Base-by-base conservation (phyloP, 1,284 basidiomycete genomes). In the Cutaneotrichosporon arboriforme region DNA sequence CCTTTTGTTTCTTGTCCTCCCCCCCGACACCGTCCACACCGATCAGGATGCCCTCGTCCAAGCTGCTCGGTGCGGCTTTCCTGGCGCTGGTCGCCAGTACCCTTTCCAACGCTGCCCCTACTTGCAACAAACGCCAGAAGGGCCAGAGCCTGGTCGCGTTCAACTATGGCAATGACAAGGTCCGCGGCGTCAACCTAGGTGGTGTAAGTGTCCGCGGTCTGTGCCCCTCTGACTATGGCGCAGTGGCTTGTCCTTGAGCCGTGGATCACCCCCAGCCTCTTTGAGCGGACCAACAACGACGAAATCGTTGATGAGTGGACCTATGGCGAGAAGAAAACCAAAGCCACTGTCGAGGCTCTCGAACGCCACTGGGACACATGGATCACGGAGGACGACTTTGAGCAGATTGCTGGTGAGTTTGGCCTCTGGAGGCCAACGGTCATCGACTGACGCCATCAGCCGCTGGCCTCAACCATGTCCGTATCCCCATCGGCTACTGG, bases 251-350 rank as follows among this genome's bases (percentile, higher is more conserved):
- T 73, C 8, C 57, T 67, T 13, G 74, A 76, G 57, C 69, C 73
- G 1, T 76, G 66, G 60, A 74, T 75, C 61, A 74, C 86, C 0
- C 90, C 90, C 13, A 86, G 84, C 44, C 70, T 93, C n/a, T 97
- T 92, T 66, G 86, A 90, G 61, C 78, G 81, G 65, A 90, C 88
- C 0, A 84, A 80, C 33, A 85, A 89, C 69, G 62, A 74, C 20
- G 76, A 70, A 40, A 86, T 78, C 46, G 64, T 91, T 52, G 90
- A 93, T 70, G 89, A 96, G 74, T 96, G 81, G 78, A 94, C 92
- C 0, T 92, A 77, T 52, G 64, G 69, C 49, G 63, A 70, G 48
- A 76, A 57, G 69, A 74, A 50, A 65, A 67, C 13, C 41, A 57
- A 52, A 1, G 71, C 72, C n/a, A n/a, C n/a, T n/a, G 37, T 45